These are phyloP conservation scores for Aleurites moluccanus DNA, from an alignment of 441 rosid species.

Conservation along the genomic window DNA sequence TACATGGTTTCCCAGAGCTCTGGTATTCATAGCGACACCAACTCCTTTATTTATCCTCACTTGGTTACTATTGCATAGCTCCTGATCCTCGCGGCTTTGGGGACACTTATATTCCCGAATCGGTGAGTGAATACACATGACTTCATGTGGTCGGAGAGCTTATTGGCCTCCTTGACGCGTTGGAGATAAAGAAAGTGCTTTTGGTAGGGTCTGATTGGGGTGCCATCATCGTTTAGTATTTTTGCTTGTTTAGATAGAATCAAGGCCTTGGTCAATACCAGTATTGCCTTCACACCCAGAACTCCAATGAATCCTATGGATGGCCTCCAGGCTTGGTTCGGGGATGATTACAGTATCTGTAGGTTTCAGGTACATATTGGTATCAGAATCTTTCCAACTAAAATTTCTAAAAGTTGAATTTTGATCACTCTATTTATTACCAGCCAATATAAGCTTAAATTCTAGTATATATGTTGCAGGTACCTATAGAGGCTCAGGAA, in stretches of 20 bases:
- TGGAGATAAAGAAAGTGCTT: constrained; percentile 47
- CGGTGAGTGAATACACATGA: constrained; percentile 44
- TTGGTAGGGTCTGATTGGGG: constrained; percentile 74
- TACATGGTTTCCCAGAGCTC: constrained; percentile 79
- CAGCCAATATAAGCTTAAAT: no score
- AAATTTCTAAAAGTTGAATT: no score
- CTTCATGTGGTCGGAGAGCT: constrained; percentile 60
- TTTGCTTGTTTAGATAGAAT: constrained; percentile 62
- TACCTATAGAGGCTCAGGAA: constrained; percentile 52
- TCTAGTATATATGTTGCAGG: constrained; percentile 29
- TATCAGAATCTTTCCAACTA: no score
- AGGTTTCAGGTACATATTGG: constrained; percentile 54
- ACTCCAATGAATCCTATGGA: constrained; percentile 50
- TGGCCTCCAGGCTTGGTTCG: constrained; percentile 41
- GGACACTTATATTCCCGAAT: constrained; percentile 50
- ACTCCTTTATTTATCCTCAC: constrained; percentile 1
- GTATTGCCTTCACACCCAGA: constrained; percentile 58
- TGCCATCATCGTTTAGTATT: constrained; percentile 56
- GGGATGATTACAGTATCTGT: constrained; percentile 67
- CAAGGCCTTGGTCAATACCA: constrained; percentile 49
- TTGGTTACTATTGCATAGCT: background rate
- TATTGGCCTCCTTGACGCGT: constrained; percentile 49
- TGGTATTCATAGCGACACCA: constrained; percentile 87
- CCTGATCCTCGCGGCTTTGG: constrained; percentile 40
- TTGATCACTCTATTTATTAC: no score